Base-by-base conservation (phyloP, 805 yeast species). In the Teunomyces barrocoloradensis region DNA sequence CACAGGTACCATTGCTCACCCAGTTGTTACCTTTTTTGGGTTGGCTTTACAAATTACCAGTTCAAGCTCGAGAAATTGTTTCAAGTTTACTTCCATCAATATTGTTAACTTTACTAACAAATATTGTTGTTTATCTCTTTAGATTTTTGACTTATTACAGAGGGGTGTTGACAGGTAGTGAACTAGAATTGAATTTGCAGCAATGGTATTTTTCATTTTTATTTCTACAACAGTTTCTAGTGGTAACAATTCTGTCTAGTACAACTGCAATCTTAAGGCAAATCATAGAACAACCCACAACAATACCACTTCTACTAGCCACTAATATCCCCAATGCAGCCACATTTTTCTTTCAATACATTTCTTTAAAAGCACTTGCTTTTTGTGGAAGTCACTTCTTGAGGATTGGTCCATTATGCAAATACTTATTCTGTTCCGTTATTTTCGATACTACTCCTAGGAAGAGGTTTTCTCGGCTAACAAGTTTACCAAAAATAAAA, bases 171-270 rank as follows among this genome's bases (percentile, higher is more conserved):
- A 82, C 91, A 0, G 82, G 84, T 0, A 74, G 84, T 1, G 79
- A 80, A 47, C 64, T 84, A 6, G 90, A 90, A 58, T 45, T 79
- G n/a, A 87, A 84, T 52, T 74, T 85, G 12, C 96, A 89, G 53
- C 71, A 74, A 40, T 87, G 94, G 88, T 77, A 87, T 54, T 91
- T 87, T 64, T 72, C 81, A 0, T 90, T 90, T 58, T 68, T 85
- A 43, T 89, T 87, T 60, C 81, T 90, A 44, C 97, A 91, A 56
- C 79, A 89, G 36, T 90, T 91, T 54, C 64, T 91, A 39, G 92
- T 90, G 21, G 89, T 90, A 2, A 86, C 96, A 0, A 78, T 90
- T 32, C 88, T 95, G 56, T 84, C 94, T 0, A 91, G 96, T 23
- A 64, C 87, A 3, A 78, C 85, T 1, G 81, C 79, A 6, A 73